Evolutionary conservation across 1,284 basidiomycete species (phyloP), one percentile per base, ranked within the genome.

Genomic region (Rhodofomes roseus): DNA sequence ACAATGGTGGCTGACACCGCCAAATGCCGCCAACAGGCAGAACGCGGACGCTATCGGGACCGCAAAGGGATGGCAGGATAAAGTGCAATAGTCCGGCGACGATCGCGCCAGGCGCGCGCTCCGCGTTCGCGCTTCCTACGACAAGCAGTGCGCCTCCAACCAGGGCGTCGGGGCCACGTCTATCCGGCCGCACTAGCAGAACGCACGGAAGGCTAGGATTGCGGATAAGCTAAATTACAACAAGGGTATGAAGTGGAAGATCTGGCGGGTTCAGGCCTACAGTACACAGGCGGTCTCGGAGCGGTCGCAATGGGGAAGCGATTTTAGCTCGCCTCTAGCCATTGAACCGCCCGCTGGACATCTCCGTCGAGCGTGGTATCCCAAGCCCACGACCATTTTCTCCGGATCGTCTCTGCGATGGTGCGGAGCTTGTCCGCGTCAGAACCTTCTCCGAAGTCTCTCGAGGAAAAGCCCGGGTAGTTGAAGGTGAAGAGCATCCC

Each of bases 301-400:
- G 12, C 12, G 34, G 34, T 12, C 7, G 34, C 34, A 36, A 12
- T 7, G 34, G 12, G 37, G 7, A 18, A 18, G 37, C 43, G 43
- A 16, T 3, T 6, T 20, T 14, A 48, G 44, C 43, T 56, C 39
- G 55, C 59, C 63, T 67, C 66, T 36, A 73, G 58, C 70, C 71
- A 66, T 39, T 57, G 39, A 41, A 70, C 43, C 57, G 70, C 74
- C 44, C 70, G 58, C 46, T 65, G 60, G 48, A 76, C 46, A 56
- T 70, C 69, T 36, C 60, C 71, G 20, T 76, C 73, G 41, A 75
- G 56, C 23, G 68, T 74, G 56, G 75, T 74, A 46, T 68, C 66
- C 77, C 77, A 79, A 56, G 71, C 70, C 77, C 77, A 79, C 60
- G 70, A 65, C 76, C 76, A 78, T 31, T 74, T 74, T 51, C 39